phyloP scores from a whole-genome alignment of 345 rosid species.

The Odontarrhena argentea region DNA sequence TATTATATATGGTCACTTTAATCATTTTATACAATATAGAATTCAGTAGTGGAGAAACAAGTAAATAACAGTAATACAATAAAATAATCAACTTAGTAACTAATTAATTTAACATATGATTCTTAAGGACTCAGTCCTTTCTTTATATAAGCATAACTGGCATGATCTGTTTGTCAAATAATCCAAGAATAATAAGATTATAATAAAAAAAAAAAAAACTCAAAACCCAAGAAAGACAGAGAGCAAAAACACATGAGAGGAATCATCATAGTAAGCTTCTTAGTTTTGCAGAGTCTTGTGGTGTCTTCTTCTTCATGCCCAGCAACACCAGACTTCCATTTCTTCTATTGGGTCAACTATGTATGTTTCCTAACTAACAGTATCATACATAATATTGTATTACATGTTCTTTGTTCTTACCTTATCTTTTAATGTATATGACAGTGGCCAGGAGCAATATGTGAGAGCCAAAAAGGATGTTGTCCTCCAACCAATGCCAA shows the following conservation, averaged over 20 bases:
- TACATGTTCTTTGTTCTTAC: background rate
- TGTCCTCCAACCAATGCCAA: constrained; percentile 74
- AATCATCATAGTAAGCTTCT: constrained; percentile 28
- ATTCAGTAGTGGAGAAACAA: constrained; percentile 25
- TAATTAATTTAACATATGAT: background rate
- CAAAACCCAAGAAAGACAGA: background rate
- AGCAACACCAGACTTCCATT: constrained; percentile 31
- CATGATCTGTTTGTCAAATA: background rate
- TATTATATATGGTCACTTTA: background rate
- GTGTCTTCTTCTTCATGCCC: constrained; percentile 29
- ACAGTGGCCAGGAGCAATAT: constrained; percentile 86
- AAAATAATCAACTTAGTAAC: background rate
- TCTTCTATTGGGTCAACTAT: constrained; percentile 46
- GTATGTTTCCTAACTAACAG: constrained; percentile 13
- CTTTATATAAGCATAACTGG: background rate
- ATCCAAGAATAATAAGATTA: background rate
- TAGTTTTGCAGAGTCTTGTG: constrained; percentile 16
- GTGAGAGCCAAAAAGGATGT: constrained; percentile 67
- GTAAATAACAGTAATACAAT: background rate
- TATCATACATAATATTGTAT: background rate
- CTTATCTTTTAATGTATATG: background rate
- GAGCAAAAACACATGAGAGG: constrained; percentile 30
- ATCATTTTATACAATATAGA: background rate
- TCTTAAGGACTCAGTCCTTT: background rate
- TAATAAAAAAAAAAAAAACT: background rate